Conservation (phyloP, 2,329 filamentous ascomycete genomes). For the Parafenestella ontariensis region DNA sequence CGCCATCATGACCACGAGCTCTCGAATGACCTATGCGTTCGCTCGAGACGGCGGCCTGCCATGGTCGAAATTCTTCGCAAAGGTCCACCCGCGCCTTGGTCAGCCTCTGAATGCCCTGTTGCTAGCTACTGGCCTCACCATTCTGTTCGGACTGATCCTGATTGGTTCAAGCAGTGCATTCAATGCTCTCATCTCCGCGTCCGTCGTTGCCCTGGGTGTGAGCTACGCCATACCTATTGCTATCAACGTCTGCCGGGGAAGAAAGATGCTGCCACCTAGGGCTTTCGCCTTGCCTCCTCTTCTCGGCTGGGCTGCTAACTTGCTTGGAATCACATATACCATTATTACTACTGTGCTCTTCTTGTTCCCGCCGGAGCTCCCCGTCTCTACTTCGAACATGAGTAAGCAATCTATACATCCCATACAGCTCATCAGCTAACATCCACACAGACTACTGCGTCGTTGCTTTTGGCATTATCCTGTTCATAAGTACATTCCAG, state of each 20-base stretch:
- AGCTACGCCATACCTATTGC: constrained; percentile 77
- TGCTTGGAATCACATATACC: constrained; percentile 68
- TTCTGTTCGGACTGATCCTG: constrained; percentile 74
- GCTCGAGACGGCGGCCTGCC: constrained; percentile 72
- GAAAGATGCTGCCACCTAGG: constrained; percentile 67
- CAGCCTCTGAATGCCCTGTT: constrained; percentile 72
- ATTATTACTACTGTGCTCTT: constrained; percentile 77
- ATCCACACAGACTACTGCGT: constrained; percentile 56
- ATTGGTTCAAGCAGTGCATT: constrained; percentile 72
- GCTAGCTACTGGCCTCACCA: constrained; percentile 65
- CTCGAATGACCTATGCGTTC: constrained; percentile 72
- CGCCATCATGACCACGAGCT: constrained; percentile 70
- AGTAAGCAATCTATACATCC: constrained; percentile 54
- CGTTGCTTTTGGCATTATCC: constrained; percentile 64
- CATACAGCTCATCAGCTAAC: constrained; percentile 17
- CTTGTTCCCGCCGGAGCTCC: constrained; percentile 73
- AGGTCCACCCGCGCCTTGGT: constrained; percentile 66
- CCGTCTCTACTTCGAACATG: constrained; percentile 72
- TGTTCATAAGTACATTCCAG: constrained; percentile 63
- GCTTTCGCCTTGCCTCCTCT: constrained; percentile 63
- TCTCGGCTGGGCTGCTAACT: constrained; percentile 67
- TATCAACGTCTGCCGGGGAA: constrained; percentile 72
- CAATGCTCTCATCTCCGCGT: constrained; percentile 73
- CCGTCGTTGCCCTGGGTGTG: constrained; percentile 74
- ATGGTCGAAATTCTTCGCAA: constrained; percentile 65